Percentiles rank a stretch among this genome's conserved stretches.
phyloP scores from a whole-genome alignment of 306 rosid genomes.

The Adenanthera pavonina region DNA sequence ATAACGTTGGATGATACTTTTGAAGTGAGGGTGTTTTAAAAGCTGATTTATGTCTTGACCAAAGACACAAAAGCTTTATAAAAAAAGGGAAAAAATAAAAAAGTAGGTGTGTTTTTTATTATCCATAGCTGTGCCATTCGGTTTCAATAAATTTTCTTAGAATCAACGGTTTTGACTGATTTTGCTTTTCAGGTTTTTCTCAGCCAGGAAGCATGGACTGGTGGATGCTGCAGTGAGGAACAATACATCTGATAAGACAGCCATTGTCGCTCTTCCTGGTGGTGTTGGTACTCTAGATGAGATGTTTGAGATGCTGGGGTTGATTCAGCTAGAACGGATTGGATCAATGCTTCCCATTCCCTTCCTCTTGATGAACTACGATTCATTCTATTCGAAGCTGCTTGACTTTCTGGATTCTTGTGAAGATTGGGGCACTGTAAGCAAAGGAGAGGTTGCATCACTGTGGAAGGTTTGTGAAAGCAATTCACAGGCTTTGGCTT shows the following conservation, averaged over 20 bases:
- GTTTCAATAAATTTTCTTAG: background rate
- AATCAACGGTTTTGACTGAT: conserved; percentile 8
- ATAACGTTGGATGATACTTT: background rate
- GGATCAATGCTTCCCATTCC: conserved; percentile 85
- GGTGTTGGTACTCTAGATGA: conserved; percentile 95
- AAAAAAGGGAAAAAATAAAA: background rate
- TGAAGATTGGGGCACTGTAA: conserved; percentile 76
- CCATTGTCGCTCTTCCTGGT: conserved; percentile 86
- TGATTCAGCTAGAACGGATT: conserved; percentile 82
- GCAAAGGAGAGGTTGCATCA: conserved; percentile 78
- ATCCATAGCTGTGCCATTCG: background rate
- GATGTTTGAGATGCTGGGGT: conserved; percentile 75
- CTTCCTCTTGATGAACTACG: conserved; percentile 84
- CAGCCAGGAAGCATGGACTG: conserved; percentile 95
- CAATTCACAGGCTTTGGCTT: conserved; percentile 77
- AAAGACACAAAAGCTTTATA: background rate
- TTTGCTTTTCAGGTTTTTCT: conserved; percentile 72
- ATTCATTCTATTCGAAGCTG: conserved; percentile 75
- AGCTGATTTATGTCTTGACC: background rate
- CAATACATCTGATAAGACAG: conserved; percentile 66
- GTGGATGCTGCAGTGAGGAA: conserved; percentile 88
- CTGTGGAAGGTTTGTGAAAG: conserved; percentile 80
- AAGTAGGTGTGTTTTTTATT: background rate
- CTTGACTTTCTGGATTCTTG: conserved; percentile 73
- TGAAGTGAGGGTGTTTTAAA: background rate